Evolutionary conservation across 495 filamentous ascomycete species (phyloP), one percentile per base, ranked within the genome.

Genomic region (Durotheca rogersii): DNA sequence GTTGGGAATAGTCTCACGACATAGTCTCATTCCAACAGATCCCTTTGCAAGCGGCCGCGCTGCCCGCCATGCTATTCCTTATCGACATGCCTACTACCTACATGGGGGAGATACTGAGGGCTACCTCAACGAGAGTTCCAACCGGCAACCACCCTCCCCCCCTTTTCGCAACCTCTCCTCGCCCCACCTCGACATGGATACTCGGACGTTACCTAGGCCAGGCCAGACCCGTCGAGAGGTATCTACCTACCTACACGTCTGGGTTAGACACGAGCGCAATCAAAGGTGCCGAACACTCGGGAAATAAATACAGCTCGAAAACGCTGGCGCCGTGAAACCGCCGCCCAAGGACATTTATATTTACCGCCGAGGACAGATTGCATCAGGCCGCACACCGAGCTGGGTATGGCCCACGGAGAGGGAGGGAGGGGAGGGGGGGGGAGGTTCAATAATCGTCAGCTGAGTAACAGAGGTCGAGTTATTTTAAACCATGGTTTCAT

Each of bases 1-100:
- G n/a, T 53, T 36, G 31, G 56, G 56, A 40, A 59, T 53, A 59
- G 55, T 58, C 38, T 49, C 34, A 49, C 43, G 11, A 39, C 34
- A 49, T 58, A 49, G 55, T 58, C 48, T 53, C 55, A 53, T 44
- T 20, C 29, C 30, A 16, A n/a, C n/a, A 41, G 20, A 49, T 47
- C 55, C 38, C 32, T 38, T 49, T 58, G 42, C 36, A 44, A 43
- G 18, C 17, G 48, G 40, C 33, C 47, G 36, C 49, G 19, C 44
- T 39, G 27, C 36, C 39, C 31, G 43, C 38, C 52, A 33, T 52
- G n/a, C 7, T 14, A 21, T 51, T 20, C 33, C 33, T 35, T 41
- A 41, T 38, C 7, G 23, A 9, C 9, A 27, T 27, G 23, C 9
- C 4, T 4, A 27, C 9, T 4, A 9, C 9, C 4, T 27, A 27